phyloP scores from a whole-genome alignment of 2,329 filamentous ascomycete genomes.

The Phyllosticta citrichinensis region DNA sequence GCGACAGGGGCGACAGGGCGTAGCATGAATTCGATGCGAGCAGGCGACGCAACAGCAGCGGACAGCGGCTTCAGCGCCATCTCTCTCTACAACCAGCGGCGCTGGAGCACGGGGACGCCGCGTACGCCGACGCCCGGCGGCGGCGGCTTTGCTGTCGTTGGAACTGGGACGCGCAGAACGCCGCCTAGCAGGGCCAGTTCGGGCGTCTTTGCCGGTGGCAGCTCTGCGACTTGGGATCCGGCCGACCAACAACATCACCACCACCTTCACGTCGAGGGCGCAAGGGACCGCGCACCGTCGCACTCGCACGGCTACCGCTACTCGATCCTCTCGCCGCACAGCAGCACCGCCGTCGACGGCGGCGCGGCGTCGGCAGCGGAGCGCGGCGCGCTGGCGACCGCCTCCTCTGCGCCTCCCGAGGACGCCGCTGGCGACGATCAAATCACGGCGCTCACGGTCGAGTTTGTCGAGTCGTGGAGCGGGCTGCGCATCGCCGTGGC shows the following conservation, averaged over 20 bases:
- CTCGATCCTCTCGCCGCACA: background rate
- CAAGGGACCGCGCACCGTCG: background rate
- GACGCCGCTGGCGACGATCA: background rate
- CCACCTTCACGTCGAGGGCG: background rate
- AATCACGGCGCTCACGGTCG: constrained; percentile 16
- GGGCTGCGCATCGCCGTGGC: constrained; percentile 19
- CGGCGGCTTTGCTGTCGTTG: background rate
- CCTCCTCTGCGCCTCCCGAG: background rate
- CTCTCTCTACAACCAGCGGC: background rate
- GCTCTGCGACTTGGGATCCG: background rate
- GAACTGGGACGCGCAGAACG: background rate
- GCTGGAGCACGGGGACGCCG: background rate
- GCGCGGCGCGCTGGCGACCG: background rate
- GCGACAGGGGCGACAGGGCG: background rate
- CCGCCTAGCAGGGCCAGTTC: background rate
- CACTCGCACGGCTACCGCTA: background rate
- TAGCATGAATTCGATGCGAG: background rate
- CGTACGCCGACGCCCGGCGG: background rate
- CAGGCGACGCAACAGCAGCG: background rate
- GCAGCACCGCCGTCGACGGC: background rate
- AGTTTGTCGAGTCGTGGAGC: constrained; percentile 28
- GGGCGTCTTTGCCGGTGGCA: background rate
- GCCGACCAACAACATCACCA: background rate
- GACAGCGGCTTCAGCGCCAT: background rate
- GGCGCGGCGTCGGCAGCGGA: background rate